These are phyloP conservation scores for Monosporozyma servazzii DNA, from an alignment of 805 yeast species.

Conservation along the genomic window DNA sequence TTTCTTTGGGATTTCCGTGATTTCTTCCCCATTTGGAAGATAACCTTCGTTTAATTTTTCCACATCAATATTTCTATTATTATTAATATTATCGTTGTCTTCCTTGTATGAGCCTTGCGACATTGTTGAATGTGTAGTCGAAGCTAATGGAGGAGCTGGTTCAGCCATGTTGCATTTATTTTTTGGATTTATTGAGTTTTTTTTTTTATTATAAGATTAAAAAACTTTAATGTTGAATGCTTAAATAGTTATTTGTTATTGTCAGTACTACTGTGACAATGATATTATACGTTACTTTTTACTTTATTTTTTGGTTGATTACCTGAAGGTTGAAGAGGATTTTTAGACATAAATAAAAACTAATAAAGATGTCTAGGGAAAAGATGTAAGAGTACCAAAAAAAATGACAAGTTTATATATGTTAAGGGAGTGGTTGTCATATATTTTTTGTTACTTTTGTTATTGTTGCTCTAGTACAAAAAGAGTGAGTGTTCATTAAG, in stretches of 20 bases:
- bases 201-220: not conserved
- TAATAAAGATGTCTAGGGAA: not conserved
- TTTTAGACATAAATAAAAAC: no score
- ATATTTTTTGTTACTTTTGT: no score
- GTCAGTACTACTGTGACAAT: not conserved
- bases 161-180: not conserved
- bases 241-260: not conserved
- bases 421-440: not conserved
- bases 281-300: no score
- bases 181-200: not conserved
- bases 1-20: constrained; percentile 10
- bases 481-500: no score
- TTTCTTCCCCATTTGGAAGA: constrained; percentile 2
- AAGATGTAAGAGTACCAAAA: not conserved
- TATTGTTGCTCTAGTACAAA: not conserved
- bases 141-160: constrained; percentile 1
- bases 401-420: not conserved
- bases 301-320: no score
- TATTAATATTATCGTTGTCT: not conserved
- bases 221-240: not conserved
- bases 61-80: not conserved
- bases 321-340: no score
- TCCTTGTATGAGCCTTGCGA: constrained; percentile 1
- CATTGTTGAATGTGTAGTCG: not conserved
- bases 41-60: constrained; percentile 18